Conservation (phyloP, 768 basidiomycete genomes). For the Pulveroboletus ravenelii region DNA sequence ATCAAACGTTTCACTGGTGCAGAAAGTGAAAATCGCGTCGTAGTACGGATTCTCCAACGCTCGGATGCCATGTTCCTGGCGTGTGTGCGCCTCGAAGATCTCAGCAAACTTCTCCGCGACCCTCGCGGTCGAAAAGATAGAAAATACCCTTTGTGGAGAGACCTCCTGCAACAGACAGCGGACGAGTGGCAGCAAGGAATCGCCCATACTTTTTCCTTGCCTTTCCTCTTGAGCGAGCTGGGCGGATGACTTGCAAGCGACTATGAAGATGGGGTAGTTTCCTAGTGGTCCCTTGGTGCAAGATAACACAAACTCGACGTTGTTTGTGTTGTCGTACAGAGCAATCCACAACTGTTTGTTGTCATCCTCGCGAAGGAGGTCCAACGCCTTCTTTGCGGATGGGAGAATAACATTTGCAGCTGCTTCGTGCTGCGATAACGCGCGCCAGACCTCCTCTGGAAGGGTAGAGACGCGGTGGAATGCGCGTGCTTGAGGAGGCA, state of each 20-base stretch:
- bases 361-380: neutral
- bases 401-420: slow-evolving; percentile 40
- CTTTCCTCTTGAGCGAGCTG: slow-evolving; percentile 13
- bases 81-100: slow-evolving; percentile 38
- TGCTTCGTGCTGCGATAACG: slow-evolving; percentile 26
- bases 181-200: slow-evolving; percentile 10
- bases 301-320: slow-evolving; percentile 8
- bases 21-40: slow-evolving; percentile 52
- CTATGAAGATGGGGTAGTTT: slow-evolving; percentile 13
- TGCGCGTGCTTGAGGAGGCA: neutral
- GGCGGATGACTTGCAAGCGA: slow-evolving; percentile 11
- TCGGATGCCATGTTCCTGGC: slow-evolving; percentile 16
- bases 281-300: slow-evolving; percentile 3
- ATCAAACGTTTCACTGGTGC: slow-evolving; percentile 41
- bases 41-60: slow-evolving; percentile 48
- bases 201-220: neutral
- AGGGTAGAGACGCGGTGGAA: slow-evolving; percentile 16
- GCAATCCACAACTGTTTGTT: slow-evolving; percentile 31
- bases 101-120: slow-evolving; percentile 45
- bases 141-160: slow-evolving; percentile 37
- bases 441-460: slow-evolving; percentile 24
- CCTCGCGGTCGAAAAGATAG: slow-evolving; percentile 54
- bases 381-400: slow-evolving; percentile 30
- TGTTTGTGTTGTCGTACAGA: slow-evolving; percentile 15
- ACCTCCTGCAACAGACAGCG: slow-evolving; percentile 10